Evolutionary conservation across 805 yeast species (phyloP), one percentile per base, ranked within the genome.

Genomic region (Metschnikowia reukaufii): DNA sequence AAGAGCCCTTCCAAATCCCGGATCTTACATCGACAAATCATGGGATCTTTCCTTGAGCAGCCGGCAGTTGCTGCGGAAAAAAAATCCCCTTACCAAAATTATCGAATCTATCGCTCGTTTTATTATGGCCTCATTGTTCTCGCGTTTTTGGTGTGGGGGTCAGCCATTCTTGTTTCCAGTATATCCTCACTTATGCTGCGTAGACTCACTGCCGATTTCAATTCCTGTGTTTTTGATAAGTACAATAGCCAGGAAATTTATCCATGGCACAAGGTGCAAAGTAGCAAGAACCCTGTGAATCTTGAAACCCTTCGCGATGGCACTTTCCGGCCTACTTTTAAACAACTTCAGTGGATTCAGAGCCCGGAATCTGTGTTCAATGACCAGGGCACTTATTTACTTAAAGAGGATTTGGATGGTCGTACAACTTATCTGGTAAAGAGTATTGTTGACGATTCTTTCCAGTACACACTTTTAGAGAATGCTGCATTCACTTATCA

Each of bases 291-390:
- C 8, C 66, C 64, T 15, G 54, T 72, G 37, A 61, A 65, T 38
- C 60, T 67, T 29, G 49, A 61, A 3, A 59, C 58, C 8, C 65
- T 65, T 2, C 74, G 92, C 52, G 77, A 78, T 42, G 81, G 81
- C 1, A 72, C 77, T 3, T 86, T 86, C 55, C 50, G 60, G 0
- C 84, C 94, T 0, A 64, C 68, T 13, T 64, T 58, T 41, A 77
- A 79, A 50, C 63, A 76, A 7, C 70, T 88, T 27, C 92, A 86
- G 62, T 88, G 96, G 96, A 78, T 88, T 37, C 69, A 65, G 15
- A 68, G 70, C 17, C 79, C 81, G 1, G 72, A 72, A 19, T 77
- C 84, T 0, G 58, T 67, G 8, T 52, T 55, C 10, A 66, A 78
- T 50, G 91, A 84, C 60, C 76, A 76, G 48, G 96, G 96, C 4